These are phyloP conservation scores for Pelargonium cotyledonis DNA, from an alignment of 441 rosid genomes.

Conservation along the genomic window DNA sequence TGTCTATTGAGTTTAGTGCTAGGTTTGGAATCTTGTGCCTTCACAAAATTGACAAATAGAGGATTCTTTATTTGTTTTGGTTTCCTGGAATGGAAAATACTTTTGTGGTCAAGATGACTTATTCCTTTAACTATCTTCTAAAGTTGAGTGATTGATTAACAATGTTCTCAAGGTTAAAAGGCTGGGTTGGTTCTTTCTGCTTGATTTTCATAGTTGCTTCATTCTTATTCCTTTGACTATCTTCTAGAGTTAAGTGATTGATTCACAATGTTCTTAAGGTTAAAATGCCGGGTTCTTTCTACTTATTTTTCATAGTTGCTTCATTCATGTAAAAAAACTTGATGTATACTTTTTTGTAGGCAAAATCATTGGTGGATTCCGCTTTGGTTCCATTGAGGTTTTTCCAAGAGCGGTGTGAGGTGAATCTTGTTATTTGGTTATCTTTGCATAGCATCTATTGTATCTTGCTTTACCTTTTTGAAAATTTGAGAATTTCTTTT, in stretches of 20 bases:
- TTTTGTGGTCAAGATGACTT: background rate
- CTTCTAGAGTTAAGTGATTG: background rate
- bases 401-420: constrained; percentile 99
- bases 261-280: constrained; percentile 1
- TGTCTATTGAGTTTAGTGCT: background rate
- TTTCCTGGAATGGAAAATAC: background rate
- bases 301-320: constrained; percentile 9
- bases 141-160: background rate
- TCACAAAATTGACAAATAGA: background rate
- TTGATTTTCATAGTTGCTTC: constrained; percentile 1
- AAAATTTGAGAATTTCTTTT: constrained; percentile 9
- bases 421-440: constrained; percentile 25
- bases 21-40: background rate
- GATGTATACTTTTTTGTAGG: constrained; percentile 37
- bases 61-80: background rate
- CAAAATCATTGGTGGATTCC: constrained; percentile 94
- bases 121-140: background rate
- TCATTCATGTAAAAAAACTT: background rate
- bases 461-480: constrained; percentile 11
- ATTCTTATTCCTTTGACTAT: background rate
- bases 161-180: background rate
- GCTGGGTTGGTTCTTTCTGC: background rate
- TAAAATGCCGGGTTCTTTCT: background rate
- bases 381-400: constrained; percentile 74
- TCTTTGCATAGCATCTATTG: constrained; percentile 10